Evolutionary conservation across 495 filamentous ascomycete species (phyloP), one percentile per base, ranked within the genome.

Genomic region (Penicillium macrosclerotiorum): DNA sequence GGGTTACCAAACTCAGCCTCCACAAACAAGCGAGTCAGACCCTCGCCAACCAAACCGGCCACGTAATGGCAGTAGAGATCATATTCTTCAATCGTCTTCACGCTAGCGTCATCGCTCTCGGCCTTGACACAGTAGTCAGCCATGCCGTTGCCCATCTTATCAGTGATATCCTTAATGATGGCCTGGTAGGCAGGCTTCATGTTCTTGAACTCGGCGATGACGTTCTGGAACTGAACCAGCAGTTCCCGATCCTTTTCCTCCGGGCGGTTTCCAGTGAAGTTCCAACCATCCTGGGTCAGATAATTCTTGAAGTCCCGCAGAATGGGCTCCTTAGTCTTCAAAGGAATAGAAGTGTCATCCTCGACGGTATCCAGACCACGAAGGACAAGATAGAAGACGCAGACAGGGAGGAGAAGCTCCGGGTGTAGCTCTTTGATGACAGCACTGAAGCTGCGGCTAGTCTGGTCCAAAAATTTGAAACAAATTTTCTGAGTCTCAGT

Each of bases 61-160:
- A 98, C 93, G 57, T 97, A 97, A 59, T 94, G 87, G 71, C 93
- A 98, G 73, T 98, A 98, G 23, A 88, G 68, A 61, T 97, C 92
- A 64, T 96, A 98, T 46, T 96, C 90, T 45, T 82, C 73, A 47
- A 92, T 70, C 1, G 90, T 94, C 59, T 88, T 76, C 33, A 97
- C 88, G 30, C 87, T 88, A 39, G 88, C 80, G 44, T 71, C 66
- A 54, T 91, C 88, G 52, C 84, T 71, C 56, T 86, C 89, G 17
- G 88, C 83, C 58, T 94, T 93, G 32, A 85, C 75, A 47, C 79
- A 85, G 63, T 91, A 96, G 65, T 97, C 93, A 19, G 93, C 93
- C 93, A 98, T 98, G 47, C 93, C 93, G 55, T 96, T 88, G 52
- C 91, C 92, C 93, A 98, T 98, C 70, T 90, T 86, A 51, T 86